Evolutionary conservation across 106 monocot genomes (phyloP).

Genomic region (Dioscorea zingiberensis): DNA sequence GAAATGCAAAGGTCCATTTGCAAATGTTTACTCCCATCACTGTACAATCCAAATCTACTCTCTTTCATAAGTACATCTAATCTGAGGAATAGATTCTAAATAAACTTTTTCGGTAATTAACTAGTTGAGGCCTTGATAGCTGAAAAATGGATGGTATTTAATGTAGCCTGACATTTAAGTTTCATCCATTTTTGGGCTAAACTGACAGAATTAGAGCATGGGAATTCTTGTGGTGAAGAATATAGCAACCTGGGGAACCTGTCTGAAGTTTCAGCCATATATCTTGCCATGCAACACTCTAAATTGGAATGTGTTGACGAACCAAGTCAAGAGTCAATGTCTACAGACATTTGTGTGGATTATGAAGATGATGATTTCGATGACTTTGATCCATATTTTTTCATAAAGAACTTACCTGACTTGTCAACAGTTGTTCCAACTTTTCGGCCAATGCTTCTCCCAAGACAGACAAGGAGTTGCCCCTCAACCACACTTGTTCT

Average conservation of each 20-base stretch:
- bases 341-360: slow-evolving; percentile 52
- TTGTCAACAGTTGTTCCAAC: slow-evolving; percentile 78
- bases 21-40: not conserved
- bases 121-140: not conserved
- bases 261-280: slow-evolving; percentile 90
- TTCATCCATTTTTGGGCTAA: no score
- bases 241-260: slow-evolving; percentile 43
- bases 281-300: slow-evolving; percentile 86
- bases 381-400: slow-evolving; percentile 93
- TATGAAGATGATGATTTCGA: slow-evolving; percentile 70
- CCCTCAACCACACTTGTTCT: slow-evolving; percentile 92
- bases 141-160: not conserved
- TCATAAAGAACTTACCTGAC: slow-evolving; percentile 90
- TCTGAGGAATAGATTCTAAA: not conserved
- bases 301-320: slow-evolving; percentile 89
- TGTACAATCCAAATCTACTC: no score
- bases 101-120: not conserved
- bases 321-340: slow-evolving; percentile 66
- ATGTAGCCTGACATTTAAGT: not conserved
- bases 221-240: slow-evolving; percentile 30
- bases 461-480: slow-evolving; percentile 97
- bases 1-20: no score
- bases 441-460: slow-evolving; percentile 80
- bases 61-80: not conserved
- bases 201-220: no score